Conservation (phyloP, 768 basidiomycete genomes). For the Lactarius psammicola region DNA sequence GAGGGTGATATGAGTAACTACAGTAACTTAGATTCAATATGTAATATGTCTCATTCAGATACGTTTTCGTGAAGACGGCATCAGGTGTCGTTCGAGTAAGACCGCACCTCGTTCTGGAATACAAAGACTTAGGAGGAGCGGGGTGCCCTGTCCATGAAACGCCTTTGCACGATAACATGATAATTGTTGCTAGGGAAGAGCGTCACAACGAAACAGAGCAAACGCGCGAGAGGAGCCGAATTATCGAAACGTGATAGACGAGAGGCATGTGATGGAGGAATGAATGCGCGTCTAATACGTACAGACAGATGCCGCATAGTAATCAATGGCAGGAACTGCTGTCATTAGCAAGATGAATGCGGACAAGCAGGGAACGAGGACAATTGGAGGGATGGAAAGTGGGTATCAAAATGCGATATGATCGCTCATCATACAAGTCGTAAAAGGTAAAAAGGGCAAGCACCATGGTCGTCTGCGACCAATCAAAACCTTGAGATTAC, state of each 20-base stretch:
- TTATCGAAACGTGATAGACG: constrained; percentile 36
- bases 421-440: constrained; percentile 15
- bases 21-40: background rate
- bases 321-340: constrained; percentile 31
- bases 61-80: background rate
- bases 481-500: constrained; percentile 21
- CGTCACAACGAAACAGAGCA: constrained; percentile 20
- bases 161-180: constrained; percentile 10
- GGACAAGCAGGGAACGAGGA: constrained; percentile 11
- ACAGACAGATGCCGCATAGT: constrained; percentile 42
- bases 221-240: no score
- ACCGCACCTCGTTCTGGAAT: constrained; percentile 6
- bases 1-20: background rate
- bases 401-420: constrained; percentile 19
- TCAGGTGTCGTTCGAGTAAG: constrained; percentile 1
- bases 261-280: constrained; percentile 35
- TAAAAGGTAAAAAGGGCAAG: constrained; percentile 13
- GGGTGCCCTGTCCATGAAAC: no score
- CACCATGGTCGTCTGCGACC: constrained; percentile 23
- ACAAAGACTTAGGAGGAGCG: no score
- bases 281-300: constrained; percentile 70
- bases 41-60: no score
- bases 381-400: constrained; percentile 20
- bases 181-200: constrained; percentile 7
- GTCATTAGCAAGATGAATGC: constrained; percentile 22